Percentiles rank a stretch among this genome's conserved stretches.
These are phyloP conservation scores for Massospora cicadina DNA, from an alignment of 371 early-diverging fungal genomes.

Conservation along the genomic window DNA sequence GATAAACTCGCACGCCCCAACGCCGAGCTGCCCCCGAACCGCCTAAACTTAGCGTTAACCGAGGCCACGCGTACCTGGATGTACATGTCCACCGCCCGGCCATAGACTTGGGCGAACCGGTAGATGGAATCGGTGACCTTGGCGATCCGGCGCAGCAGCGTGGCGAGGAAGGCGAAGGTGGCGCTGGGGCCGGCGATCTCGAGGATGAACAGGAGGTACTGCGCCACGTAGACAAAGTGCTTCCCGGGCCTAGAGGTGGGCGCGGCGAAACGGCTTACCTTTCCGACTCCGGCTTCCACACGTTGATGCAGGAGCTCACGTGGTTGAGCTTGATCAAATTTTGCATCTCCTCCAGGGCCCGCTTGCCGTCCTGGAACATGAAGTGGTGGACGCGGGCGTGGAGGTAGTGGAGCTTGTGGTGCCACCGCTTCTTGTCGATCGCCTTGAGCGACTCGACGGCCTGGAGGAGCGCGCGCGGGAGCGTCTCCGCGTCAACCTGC, in stretches of 20 bases:
- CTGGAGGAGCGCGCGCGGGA: not conserved
- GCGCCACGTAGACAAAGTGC: slow-evolving; percentile 2
- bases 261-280: not conserved
- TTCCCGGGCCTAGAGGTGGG: not conserved
- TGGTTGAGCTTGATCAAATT: not conserved
- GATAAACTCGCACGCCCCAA: not conserved
- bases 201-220: not conserved
- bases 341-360: slow-evolving; percentile 1
- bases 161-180: not conserved
- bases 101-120: not conserved
- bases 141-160: not conserved
- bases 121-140: not conserved
- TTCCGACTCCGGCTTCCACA: slow-evolving; percentile 2
- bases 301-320: not conserved
- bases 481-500: not conserved
- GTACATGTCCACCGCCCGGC: not conserved
- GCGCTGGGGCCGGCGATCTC: not conserved
- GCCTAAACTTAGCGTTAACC: not conserved
- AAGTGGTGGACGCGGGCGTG: not conserved
- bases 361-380: not conserved
- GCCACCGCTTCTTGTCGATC: not conserved
- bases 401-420: not conserved
- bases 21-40: not conserved
- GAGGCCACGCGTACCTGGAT: not conserved
- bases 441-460: not conserved